phyloP scores from a whole-genome alignment of 2,329 filamentous ascomycete genomes.

The Xylariaceae sp. region DNA sequence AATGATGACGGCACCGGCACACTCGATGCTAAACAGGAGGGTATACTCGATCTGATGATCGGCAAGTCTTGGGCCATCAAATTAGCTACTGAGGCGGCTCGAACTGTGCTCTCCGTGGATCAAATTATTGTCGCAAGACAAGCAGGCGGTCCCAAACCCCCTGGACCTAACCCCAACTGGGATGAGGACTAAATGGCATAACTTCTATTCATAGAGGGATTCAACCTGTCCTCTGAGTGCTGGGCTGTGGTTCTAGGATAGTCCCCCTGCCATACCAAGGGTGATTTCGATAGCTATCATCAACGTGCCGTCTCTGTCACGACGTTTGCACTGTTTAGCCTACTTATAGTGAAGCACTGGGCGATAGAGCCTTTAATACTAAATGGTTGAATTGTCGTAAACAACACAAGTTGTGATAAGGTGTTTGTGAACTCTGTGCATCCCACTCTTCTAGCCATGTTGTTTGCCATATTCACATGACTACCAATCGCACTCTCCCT shows the following conservation, averaged over 20 bases:
- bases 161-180: conserved; percentile 81
- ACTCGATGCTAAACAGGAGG: conserved; percentile 78
- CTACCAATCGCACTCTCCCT: no score
- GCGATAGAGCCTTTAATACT: not conserved
- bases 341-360: not conserved
- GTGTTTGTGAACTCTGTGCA: not conserved
- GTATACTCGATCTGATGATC: conserved; percentile 86
- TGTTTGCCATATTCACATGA: no score
- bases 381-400: not conserved
- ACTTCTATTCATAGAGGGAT: conserved; percentile 9
- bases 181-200: conserved; percentile 49
- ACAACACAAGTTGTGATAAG: not conserved
- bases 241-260: conserved; percentile 15
- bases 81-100: conserved; percentile 87
- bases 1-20: conserved; percentile 48
- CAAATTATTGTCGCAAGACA: conserved; percentile 98
- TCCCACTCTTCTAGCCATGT: no score
- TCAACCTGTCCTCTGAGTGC: conserved; percentile 6
- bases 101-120: conserved; percentile 92
- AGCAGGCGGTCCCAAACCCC: conserved; percentile 94
- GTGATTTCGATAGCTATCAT: conserved; percentile 1
- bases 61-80: conserved; percentile 97
- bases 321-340: not conserved
- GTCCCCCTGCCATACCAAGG: conserved; percentile 14
- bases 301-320: not conserved